These are phyloP conservation scores for Graphilbum fragrans DNA, from an alignment of 2,329 filamentous ascomycete genomes.

Conservation along the genomic window DNA sequence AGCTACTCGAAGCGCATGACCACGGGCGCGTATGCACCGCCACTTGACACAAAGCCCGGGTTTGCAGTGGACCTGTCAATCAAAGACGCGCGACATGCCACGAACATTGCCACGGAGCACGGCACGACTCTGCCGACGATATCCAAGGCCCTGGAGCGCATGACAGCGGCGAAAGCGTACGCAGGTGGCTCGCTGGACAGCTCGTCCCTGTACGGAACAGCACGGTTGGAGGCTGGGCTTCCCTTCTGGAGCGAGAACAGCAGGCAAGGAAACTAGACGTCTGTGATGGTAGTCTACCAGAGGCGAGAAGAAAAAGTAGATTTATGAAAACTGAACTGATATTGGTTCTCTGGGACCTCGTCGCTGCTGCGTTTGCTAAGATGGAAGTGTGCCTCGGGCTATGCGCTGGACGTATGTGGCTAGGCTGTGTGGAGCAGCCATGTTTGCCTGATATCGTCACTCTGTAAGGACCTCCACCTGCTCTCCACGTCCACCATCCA, in stretches of 20 bases:
- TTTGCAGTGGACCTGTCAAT: conserved; percentile 2
- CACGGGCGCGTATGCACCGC: neutral
- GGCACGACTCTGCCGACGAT: conserved; percentile 1
- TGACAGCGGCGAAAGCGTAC: neutral
- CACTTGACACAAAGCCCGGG: neutral
- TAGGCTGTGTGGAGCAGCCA: too few relatives aligned
- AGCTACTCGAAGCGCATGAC: conserved; percentile 6
- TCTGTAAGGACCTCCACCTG: too few relatives aligned
- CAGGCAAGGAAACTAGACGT: conserved; percentile 1
- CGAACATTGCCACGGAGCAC: neutral
- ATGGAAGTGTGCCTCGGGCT: too few relatives aligned
- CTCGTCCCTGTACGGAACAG: neutral
- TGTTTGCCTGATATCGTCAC: too few relatives aligned
- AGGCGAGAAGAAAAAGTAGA: neutral
- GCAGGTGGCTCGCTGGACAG: conserved; percentile 1
- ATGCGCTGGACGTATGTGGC: too few relatives aligned
- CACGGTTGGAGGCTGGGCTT: conserved; percentile 2
- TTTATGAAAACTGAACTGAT: too few relatives aligned
- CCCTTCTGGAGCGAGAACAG: conserved; percentile 3
- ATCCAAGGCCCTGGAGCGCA: conserved; percentile 1
- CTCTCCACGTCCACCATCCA: too few relatives aligned
- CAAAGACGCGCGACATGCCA: conserved; percentile 3
- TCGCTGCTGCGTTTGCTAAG: too few relatives aligned
- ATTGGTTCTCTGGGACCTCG: too few relatives aligned
- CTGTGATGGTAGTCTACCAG: too few relatives aligned